These are phyloP conservation scores for Neurospora sp. DNA, from an alignment of 495 filamentous ascomycete genomes.

Conservation along the genomic window DNA sequence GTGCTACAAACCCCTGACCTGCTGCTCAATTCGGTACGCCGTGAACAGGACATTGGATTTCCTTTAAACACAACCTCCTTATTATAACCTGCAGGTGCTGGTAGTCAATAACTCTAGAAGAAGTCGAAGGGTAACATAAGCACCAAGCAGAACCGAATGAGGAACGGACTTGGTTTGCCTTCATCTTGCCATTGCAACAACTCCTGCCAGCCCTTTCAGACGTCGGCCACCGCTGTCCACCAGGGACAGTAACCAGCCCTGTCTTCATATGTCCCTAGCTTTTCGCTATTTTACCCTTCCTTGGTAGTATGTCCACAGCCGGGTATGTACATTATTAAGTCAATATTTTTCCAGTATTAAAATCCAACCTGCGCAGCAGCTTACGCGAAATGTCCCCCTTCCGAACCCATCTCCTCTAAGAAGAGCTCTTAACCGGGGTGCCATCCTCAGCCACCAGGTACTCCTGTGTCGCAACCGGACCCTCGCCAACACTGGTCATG, in stretches of 20 bases:
- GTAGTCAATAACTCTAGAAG: not conserved
- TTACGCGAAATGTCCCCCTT: not conserved
- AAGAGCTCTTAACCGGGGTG: conserved; percentile 31
- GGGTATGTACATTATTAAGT: not conserved
- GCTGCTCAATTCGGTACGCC: not conserved
- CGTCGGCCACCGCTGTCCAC: not conserved
- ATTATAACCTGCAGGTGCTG: not conserved
- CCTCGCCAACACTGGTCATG: conserved; percentile 82
- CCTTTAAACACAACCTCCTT: not conserved
- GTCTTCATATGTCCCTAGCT: not conserved
- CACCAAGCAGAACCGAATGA: not conserved
- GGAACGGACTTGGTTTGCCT: not conserved
- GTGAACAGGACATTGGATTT: not conserved
- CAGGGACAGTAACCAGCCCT: not conserved
- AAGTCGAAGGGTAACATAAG: not conserved
- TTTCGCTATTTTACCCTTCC: not conserved
- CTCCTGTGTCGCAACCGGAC: conserved; percentile 68
- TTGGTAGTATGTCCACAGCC: not conserved
- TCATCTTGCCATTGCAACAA: not conserved
- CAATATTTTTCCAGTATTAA: not conserved
- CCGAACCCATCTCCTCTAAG: not conserved
- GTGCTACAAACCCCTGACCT: not conserved
- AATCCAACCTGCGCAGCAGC: not conserved
- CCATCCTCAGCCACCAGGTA: conserved; percentile 67
- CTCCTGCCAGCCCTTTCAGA: not conserved